A percentile compares a stretch with the other conserved stretches of the same genome.
Conservation (phyloP, 2,329 filamentous ascomycete species). For the Pseudocercospora cruenta region DNA sequence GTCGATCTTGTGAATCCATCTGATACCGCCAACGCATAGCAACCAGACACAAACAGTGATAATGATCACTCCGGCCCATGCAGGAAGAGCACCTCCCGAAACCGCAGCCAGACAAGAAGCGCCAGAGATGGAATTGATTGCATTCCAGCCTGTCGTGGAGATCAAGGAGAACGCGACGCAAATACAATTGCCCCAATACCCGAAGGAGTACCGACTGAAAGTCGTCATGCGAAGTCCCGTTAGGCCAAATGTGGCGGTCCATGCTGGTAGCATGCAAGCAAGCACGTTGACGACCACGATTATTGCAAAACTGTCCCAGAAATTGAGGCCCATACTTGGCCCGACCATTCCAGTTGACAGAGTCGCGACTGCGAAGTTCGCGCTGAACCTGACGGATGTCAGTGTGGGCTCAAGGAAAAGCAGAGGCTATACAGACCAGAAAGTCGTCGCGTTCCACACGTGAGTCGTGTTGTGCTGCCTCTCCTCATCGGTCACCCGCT, state of each 20-base stretch:
- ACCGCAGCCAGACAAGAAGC: conserved; percentile 17
- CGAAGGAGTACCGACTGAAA: conserved; percentile 21
- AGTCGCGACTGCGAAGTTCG: conserved; percentile 23
- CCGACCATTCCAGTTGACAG: conserved; percentile 24
- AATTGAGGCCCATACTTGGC: conserved; percentile 17
- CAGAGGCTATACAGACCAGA: conserved; percentile 10
- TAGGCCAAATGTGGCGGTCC: conserved; percentile 20
- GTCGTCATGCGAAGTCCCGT: conserved; percentile 24
- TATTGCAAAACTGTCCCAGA: conserved; percentile 22
- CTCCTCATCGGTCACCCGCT: conserved; percentile 19
- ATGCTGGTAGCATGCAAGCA: conserved; percentile 18
- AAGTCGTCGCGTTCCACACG: conserved; percentile 19
- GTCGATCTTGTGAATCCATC: conserved; percentile 20
- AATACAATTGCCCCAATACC: conserved; percentile 20
- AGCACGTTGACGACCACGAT: conserved; percentile 22
- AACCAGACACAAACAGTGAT: conserved; percentile 20
- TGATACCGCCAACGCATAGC: conserved; percentile 18
- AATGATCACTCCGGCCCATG: conserved; percentile 22
- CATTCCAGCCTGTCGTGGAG: conserved; percentile 20
- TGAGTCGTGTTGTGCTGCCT: conserved; percentile 12
- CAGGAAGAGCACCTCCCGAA: conserved; percentile 14
- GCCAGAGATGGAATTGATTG: conserved; percentile 17
- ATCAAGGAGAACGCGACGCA: conserved; percentile 18
- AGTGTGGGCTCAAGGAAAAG: background rate
- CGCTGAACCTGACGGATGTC: conserved; percentile 15